Base-by-base conservation (phyloP, 169 alveolate species). In the Eimeria maxima region DNA sequence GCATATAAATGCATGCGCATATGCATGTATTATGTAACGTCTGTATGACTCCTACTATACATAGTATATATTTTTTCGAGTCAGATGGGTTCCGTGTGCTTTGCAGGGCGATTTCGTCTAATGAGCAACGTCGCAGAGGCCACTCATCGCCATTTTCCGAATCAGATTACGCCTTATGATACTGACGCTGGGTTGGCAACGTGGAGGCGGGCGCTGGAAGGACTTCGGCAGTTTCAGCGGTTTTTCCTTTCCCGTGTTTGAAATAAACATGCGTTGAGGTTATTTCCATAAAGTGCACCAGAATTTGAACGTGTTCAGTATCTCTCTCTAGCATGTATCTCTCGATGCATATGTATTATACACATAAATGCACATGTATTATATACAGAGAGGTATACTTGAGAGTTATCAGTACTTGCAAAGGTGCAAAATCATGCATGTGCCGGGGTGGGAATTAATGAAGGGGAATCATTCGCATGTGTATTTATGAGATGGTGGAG, bases 161-260 rank as follows among this genome's bases (percentile, higher is more conserved):
- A 27, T 45, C 29, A 47, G 22, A 38, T 83, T 27, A 16, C 29
- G 16, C 13, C 33, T 29, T 83, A 83, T 38, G 63, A 50, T 8
- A 27, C 71, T 0, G 74, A 29, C 10, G 91, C 57, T 55, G 74
- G 74, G n/a, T 3, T 16, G 44, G 91, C 27, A n/a, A 55, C 91
- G 10, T 83, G 91, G 91, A 18, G 29, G 29, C 91, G 53, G 4
- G 91, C 91, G 7, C 53, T 83, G 76, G 27, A 83, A 55, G 91
- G 91, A 63, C 76, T 83, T 3, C n/a, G 24, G 29, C 27, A 55
- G 33, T 83, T 83, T 38, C 76, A 83, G 44, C 14, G 76, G 55
- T 63, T 83, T 18, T 53, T 83, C 24, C 11, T 20, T 47, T 16
- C 90, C 6, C 45, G 60, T 22, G 13, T 74, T 11, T 74, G 55